Base-by-base conservation (phyloP, 306 rosid genomes). In the Carpinus fangiana region DNA sequence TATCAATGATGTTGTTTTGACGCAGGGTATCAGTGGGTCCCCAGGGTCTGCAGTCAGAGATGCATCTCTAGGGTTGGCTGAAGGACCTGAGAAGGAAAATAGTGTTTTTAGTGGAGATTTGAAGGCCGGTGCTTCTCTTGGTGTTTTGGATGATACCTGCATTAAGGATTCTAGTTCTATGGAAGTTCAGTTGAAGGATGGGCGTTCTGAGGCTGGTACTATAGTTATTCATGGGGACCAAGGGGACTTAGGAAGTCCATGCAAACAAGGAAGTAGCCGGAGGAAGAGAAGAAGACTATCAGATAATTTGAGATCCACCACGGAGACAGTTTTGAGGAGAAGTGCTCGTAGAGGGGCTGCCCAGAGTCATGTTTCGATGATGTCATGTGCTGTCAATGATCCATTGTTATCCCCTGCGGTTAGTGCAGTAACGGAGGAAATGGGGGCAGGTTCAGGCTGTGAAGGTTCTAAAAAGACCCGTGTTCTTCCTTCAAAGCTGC, bases 301-400 rank as follows among this genome's bases (percentile, higher is more conserved):
- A 38, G 88, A 87, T 50, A 76, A 80, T 72, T 59, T 79, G 57
- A 81, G 60, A 36, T 38, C 86, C 72, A 75, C 88, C 46, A 71
- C 91, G 6, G 91, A 84, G 77, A 87, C 93, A 10, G 87, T 81
- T 82, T 82, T 95, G 84, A 90, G 99, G 91, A 91, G 99, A 92
- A 96, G 98, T 83, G 72, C 96, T 85, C 99, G 99, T 60, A 84
- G 96, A 76, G 96, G 91, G 53, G 85, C 90, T 36, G 88, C 90
- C 65, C 86, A 74, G 73, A 88, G 83, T 53, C 82, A 13, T 65
- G 83, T 68, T 76, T 74, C 80, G 34, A 6, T 73, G 46, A 45
- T 52, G 8, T 73, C 73, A 41, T 78, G 79, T 83, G 78, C 73
- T 54, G 88, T 51, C 70, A 81, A 81, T 62, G 90, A 86, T 84